Conservation (phyloP, 768 basidiomycete genomes). For the Astraeus odoratus region DNA sequence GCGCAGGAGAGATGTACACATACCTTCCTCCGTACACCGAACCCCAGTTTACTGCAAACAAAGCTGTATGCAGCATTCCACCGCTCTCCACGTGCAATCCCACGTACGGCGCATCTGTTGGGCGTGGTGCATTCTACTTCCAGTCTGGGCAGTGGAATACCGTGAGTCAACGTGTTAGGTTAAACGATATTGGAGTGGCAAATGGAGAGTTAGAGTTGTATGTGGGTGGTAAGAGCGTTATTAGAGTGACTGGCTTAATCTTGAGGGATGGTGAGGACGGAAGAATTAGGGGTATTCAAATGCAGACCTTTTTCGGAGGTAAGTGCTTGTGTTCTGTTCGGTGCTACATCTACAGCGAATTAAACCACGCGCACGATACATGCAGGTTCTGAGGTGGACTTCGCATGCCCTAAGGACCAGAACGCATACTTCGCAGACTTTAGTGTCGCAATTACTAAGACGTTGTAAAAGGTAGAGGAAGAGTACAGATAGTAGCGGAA, state of each 20-base stretch:
- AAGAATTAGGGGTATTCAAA: slow-evolving; percentile 58
- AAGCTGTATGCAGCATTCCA: slow-evolving; percentile 41
- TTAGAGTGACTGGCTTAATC: slow-evolving; percentile 49
- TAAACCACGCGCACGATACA: background rate
- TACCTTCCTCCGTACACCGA: slow-evolving; percentile 44
- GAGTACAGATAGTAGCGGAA: background rate
- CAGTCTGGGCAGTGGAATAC: slow-evolving; percentile 58
- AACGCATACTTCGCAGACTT: slow-evolving; percentile 63
- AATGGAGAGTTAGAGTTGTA: slow-evolving; percentile 72
- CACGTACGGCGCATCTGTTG: slow-evolving; percentile 60
- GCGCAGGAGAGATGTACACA: slow-evolving; percentile 62
- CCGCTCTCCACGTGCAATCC: slow-evolving; percentile 52
- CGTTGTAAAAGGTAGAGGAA: slow-evolving; percentile 23
- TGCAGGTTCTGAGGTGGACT: slow-evolving; percentile 39
- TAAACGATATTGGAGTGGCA: slow-evolving; percentile 63
- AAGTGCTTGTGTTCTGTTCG: slow-evolving; percentile 14
- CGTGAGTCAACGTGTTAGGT: slow-evolving; percentile 61
- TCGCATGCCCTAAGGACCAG: slow-evolving; percentile 58
- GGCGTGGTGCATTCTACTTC: slow-evolving; percentile 63
- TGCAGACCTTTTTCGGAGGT: slow-evolving; percentile 81
- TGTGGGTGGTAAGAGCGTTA: slow-evolving; percentile 56
- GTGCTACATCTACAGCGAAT: background rate
- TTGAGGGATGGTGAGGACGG: slow-evolving; percentile 43
- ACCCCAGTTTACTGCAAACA: slow-evolving; percentile 35
- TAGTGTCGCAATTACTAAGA: slow-evolving; percentile 53